These are phyloP conservation scores for Phylloporus sp. DNA, from an alignment of 768 basidiomycete species.

Conservation along the genomic window DNA sequence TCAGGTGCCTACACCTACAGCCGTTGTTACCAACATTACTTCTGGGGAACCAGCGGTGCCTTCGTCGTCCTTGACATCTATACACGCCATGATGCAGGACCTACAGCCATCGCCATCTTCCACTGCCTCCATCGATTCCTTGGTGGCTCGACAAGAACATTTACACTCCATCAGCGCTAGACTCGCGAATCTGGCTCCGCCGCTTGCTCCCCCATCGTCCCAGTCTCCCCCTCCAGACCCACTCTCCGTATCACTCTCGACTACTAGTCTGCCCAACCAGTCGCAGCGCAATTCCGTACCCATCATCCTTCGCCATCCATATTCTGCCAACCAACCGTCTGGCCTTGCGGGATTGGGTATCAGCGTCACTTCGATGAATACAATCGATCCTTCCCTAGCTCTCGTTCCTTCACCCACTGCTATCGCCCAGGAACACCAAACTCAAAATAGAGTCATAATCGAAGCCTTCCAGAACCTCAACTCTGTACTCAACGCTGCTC, in stretches of 20 bases:
- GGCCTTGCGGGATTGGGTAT: neutral
- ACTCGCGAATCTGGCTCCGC: slow-evolving; percentile 9
- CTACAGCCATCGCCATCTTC: neutral
- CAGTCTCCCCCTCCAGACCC: slow-evolving; percentile 9
- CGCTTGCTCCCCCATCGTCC: neutral
- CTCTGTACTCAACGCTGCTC: slow-evolving; percentile 2
- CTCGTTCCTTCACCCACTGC: neutral
- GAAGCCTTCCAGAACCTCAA: slow-evolving; percentile 14
- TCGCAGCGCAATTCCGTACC: neutral
- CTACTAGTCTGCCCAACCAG: neutral
- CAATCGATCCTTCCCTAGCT: neutral
- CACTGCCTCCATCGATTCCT: neutral
- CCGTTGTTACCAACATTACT: neutral
- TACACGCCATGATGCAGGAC: neutral
- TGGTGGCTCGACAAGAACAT: slow-evolving; percentile 9
- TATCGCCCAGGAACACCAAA: slow-evolving; percentile 10
- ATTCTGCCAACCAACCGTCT: slow-evolving; percentile 1
- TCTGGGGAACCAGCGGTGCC: neutral
- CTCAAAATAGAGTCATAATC: slow-evolving; percentile 5
- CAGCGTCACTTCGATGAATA: neutral
- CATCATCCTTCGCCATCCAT: slow-evolving; percentile 10
- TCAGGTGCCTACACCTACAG: neutral
- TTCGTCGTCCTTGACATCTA: neutral
- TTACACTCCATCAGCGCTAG: slow-evolving; percentile 12
- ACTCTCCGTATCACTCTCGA: neutral